Evolutionary conservation across 2,329 filamentous ascomycete species (phyloP).

Genomic region (Sphaerulina musiva): DNA sequence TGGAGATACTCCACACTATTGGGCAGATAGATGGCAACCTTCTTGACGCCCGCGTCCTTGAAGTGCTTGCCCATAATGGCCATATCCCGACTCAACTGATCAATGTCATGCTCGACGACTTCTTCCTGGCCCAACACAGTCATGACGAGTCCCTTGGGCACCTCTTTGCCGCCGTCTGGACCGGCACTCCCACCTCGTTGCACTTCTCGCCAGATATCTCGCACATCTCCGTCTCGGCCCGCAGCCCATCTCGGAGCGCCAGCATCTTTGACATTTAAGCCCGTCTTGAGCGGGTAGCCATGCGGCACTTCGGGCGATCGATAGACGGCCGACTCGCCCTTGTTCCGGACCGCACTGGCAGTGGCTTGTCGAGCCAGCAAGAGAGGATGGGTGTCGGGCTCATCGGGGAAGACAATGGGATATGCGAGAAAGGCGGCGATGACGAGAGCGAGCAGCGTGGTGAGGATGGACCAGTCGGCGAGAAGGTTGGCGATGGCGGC

Average conservation of each 20-base stretch:
- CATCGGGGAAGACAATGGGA: conserved; percentile 62
- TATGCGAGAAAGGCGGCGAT: conserved; percentile 64
- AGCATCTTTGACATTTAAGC: conserved; percentile 74
- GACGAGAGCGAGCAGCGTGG: conserved; percentile 62
- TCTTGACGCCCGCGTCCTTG: conserved; percentile 60
- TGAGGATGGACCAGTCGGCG: conserved; percentile 75
- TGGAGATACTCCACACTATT: conserved; percentile 86
- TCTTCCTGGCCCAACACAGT: conserved; percentile 73
- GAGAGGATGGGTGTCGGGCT: conserved; percentile 88
- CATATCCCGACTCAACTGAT: conserved; percentile 76
- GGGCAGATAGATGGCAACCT: conserved; percentile 82
- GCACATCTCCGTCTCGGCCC: conserved; percentile 80
- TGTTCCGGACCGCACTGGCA: conserved; percentile 69
- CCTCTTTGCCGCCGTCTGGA: conserved; percentile 53
- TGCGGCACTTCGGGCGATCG: conserved; percentile 78
- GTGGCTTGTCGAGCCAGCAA: conserved; percentile 79
- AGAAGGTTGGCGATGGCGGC: conserved; percentile 61
- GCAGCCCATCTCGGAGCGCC: conserved; percentile 74
- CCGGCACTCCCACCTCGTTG: conserved; percentile 45
- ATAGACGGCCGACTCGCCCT: conserved; percentile 79
- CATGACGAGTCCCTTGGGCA: conserved; percentile 63
- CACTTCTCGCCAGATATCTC: conserved; percentile 81
- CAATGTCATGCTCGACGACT: conserved; percentile 62
- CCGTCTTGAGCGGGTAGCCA: conserved; percentile 70
- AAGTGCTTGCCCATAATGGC: conserved; percentile 75